phyloP scores from a whole-genome alignment of 2,329 filamentous ascomycete species.

The Diaporthe citri region DNA sequence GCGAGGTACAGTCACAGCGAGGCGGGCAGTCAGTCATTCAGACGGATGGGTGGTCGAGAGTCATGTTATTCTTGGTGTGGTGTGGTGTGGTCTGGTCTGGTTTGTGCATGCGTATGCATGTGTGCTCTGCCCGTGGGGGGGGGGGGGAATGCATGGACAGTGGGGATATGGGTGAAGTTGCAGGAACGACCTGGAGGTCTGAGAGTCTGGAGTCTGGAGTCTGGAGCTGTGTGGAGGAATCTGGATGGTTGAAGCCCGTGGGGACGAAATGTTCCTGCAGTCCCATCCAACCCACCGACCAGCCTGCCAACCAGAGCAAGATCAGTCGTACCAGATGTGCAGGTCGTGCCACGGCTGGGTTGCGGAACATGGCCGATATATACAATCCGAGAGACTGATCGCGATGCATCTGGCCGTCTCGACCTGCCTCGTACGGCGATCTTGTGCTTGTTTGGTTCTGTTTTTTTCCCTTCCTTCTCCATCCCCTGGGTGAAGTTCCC shows the following conservation, averaged over 20 bases:
- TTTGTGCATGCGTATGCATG: background rate
- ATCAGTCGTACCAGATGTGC: background rate
- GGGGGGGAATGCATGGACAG: background rate
- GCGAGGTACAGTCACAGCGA: background rate
- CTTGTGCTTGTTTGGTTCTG: background rate
- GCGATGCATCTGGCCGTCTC: background rate
- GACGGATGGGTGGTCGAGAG: background rate
- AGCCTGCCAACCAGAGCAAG: background rate
- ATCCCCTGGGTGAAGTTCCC: background rate
- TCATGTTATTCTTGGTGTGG: background rate
- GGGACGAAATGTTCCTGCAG: background rate
- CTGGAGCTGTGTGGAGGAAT: background rate
- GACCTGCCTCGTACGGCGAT: background rate
- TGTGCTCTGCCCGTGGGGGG: background rate
- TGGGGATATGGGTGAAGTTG: background rate
- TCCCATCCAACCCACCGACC: background rate
- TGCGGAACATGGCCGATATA: constrained; percentile 22
- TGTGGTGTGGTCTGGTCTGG: background rate
- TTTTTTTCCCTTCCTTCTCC: too few relatives aligned
- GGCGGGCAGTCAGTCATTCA: background rate
- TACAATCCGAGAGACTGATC: background rate
- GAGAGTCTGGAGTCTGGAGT: background rate
- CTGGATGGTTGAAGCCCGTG: background rate
- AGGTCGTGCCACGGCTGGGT: background rate
- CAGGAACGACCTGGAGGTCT: constrained; percentile 9